A percentile compares a stretch with the other conserved stretches of the same genome.
These are phyloP conservation scores for Leishmania lainsoni DNA, from an alignment of 208 protist genomes.

Conservation along the genomic window DNA sequence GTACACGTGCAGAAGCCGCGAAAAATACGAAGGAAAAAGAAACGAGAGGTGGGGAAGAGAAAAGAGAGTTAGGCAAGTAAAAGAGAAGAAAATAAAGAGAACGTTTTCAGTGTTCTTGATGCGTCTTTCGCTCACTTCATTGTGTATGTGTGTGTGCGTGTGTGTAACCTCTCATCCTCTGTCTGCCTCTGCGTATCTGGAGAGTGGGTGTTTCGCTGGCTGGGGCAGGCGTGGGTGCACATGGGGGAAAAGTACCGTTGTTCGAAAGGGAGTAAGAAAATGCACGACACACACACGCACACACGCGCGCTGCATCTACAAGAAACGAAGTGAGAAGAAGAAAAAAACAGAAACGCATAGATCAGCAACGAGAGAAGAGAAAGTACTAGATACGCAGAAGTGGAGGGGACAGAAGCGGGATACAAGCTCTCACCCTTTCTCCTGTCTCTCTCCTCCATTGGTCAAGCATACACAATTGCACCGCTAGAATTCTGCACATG, in stretches of 20 bases:
- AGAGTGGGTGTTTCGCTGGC: no score
- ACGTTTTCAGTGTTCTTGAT: conserved; percentile 17
- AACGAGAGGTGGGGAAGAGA: neutral
- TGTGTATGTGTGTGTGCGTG: neutral
- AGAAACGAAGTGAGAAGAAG: neutral
- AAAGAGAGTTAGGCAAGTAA: neutral
- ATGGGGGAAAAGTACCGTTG: neutral
- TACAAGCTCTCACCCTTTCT: neutral
- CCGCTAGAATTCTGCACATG: neutral
- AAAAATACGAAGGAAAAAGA: neutral
- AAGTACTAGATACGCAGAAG: neutral
- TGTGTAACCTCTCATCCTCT: neutral
- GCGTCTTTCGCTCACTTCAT: neutral
- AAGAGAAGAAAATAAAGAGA: conserved; percentile 4
- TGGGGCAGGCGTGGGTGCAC: neutral
- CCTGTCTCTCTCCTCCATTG: neutral
- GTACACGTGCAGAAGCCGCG: neutral
- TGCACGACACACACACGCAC: conserved; percentile 1
- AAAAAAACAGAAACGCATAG: neutral
- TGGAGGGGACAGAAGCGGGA: neutral
- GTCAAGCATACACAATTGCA: neutral
- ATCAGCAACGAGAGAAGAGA: neutral
- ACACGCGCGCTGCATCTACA: neutral
- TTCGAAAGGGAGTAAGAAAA: neutral
- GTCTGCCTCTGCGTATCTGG: neutral